Base-by-base conservation (phyloP, 2,329 filamentous ascomycete species). In the Diaporthe ampelina region DNA sequence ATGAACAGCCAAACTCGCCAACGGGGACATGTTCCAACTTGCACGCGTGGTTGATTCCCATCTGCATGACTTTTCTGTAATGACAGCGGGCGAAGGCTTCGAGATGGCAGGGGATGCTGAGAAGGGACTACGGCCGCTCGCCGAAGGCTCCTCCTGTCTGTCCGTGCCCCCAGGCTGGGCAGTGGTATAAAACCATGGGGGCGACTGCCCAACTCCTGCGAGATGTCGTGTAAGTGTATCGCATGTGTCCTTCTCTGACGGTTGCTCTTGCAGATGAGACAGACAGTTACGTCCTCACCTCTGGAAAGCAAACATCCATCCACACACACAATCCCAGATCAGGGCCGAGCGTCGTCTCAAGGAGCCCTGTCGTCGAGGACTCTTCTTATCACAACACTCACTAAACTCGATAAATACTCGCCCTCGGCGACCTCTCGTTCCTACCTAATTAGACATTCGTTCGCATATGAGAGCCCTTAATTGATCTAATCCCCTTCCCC, bases 121-220 rank as follows among this genome's bases (percentile, higher is more conserved):
- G 59, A 50, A 54, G n/a, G 48, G 32, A 40, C 48, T 40, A 48
- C 21, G 63, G 32, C 17, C 48, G 58, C 32, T 63, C 43, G 40
- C 26, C 48, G 50, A 15, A 29, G 26, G 57, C 15, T 54, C 10
- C 17, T 35, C 10, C 17, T 26, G 15, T 24, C 65, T 52, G 45
- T 54, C n/a, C n/a, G 32, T 68, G 48, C 63, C 45, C 26, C 29
- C 32, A 29, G 1, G 19, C 56, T 58, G 56, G 48, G 17, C 21
- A 17, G 35, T 74, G 57, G 37, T 74, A 74, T 74, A 74, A 74
- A 32, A 37, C 48, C 19, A 45, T 37, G 67, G 73, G 72, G 54
- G 63, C 63, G 48, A 68, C 63, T 68, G 48, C 63, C 63, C 48
- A 37, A n/a, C 63, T 11, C 48, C 26, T 48, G 48, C 63, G n/a